Evolutionary conservation across 345 rosid genomes (phyloP).

Genomic region (Bruguiera sexangula): DNA sequence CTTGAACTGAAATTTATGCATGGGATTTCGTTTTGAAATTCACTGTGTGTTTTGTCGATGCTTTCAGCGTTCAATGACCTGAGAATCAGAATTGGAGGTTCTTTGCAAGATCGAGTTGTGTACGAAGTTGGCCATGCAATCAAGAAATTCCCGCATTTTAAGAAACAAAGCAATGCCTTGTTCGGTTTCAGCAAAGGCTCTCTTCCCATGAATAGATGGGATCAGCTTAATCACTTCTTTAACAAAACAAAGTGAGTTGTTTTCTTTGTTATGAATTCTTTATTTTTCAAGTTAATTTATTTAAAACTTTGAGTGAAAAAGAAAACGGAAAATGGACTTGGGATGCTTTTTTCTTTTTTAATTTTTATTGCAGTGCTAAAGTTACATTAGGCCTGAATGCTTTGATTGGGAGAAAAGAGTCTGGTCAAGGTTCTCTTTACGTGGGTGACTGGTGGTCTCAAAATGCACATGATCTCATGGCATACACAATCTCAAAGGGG

Average conservation of each 20-base stretch:
- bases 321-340: no score
- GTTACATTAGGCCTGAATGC: slow-evolving; percentile 53
- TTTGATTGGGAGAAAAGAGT: slow-evolving; percentile 33
- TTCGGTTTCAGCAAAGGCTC: slow-evolving; percentile 55
- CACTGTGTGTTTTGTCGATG: neutral
- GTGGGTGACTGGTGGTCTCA: slow-evolving; percentile 42
- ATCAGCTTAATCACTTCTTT: slow-evolving; percentile 38
- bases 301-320: no score
- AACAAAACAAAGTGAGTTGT: slow-evolving; percentile 37
- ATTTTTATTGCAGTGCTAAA: slow-evolving; percentile 26
- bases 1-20: neutral
- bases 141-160: slow-evolving; percentile 34
- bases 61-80: slow-evolving; percentile 42
- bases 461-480: slow-evolving; percentile 49
- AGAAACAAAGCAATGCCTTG: slow-evolving; percentile 16
- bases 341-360: neutral
- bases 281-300: no score
- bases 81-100: slow-evolving; percentile 50
- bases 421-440: slow-evolving; percentile 14
- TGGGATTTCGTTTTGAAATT: neutral
- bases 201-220: slow-evolving; percentile 53
- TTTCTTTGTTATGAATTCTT: no score
- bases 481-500: slow-evolving; percentile 44
- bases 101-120: slow-evolving; percentile 48
- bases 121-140: slow-evolving; percentile 38